A percentile compares a stretch with the other conserved stretches of the same genome.
Evolutionary conservation across 176 grass and related monocot genomes (phyloP).

Genomic region (Oropetium thomaeum): DNA sequence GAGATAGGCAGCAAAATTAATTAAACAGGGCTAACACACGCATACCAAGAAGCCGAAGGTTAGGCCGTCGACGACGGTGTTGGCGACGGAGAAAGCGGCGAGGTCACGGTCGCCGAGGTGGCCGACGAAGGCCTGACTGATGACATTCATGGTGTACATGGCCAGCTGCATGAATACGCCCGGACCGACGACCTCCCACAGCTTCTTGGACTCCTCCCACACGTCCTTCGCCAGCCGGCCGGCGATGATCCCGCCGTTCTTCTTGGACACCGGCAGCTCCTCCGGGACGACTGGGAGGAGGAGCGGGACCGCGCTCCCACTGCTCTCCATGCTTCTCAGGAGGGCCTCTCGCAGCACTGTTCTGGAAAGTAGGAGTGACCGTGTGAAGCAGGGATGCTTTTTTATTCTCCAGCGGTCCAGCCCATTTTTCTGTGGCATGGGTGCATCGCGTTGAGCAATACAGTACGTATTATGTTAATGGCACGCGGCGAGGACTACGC

Average conservation of each 20-base stretch:
- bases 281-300: slow-evolving; percentile 11
- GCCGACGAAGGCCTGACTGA: slow-evolving; percentile 55
- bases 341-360: neutral
- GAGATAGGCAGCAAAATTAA: neutral
- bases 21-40: neutral
- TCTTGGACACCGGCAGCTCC: neutral
- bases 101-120: slow-evolving; percentile 59
- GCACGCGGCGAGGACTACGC: neutral
- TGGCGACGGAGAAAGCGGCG: slow-evolving; percentile 46
- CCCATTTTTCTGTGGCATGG: neutral
- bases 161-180: slow-evolving; percentile 29
- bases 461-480: neutral
- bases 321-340: neutral
- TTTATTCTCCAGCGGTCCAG: too few species aligned
- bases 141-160: slow-evolving; percentile 26
- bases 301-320: neutral
- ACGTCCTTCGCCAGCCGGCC: neutral
- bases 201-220: slow-evolving; percentile 35
- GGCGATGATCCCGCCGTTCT: neutral
- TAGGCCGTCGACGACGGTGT: slow-evolving; percentile 40
- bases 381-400: too few species aligned
- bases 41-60: slow-evolving; percentile 48
- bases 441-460: neutral
- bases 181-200: slow-evolving; percentile 25
- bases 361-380: too few species aligned